Conservation (phyloP, 2,329 filamentous ascomycete genomes). For the Phialophora macrospora region DNA sequence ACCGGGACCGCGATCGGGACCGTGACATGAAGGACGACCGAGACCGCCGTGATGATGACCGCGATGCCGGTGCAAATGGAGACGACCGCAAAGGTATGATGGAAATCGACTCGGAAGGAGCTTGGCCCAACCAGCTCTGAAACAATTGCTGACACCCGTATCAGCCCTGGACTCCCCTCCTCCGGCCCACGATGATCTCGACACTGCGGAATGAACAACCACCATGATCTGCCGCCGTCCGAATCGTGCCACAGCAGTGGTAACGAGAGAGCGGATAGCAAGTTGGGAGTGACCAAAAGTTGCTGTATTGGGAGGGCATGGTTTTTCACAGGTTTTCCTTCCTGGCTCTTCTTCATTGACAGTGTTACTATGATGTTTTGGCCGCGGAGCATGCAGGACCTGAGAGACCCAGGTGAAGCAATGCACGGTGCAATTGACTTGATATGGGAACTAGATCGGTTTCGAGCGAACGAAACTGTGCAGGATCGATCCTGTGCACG, state of each 20-base stretch:
- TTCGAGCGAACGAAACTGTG: conserved; percentile 32
- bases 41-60: conserved; percentile 71
- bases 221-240: not conserved
- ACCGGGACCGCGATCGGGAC: conserved; percentile 55
- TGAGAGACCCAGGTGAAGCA: conserved; percentile 24
- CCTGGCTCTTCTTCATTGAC: conserved; percentile 23
- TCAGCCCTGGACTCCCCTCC: conserved; percentile 73
- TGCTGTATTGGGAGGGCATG: conserved; percentile 1
- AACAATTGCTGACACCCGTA: conserved; percentile 44
- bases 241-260: not conserved
- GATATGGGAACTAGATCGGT: conserved; percentile 33
- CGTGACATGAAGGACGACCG: conserved; percentile 66
- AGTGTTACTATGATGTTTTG: conserved; percentile 25
- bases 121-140: conserved; percentile 25
- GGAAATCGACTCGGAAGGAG: conserved; percentile 35
- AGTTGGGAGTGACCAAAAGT: conserved; percentile 12
- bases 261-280: conserved; percentile 1
- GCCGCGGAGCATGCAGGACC: conserved; percentile 25
- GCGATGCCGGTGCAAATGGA: conserved; percentile 78
- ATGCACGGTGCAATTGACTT: conserved; percentile 33
- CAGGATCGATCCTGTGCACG: conserved; percentile 29
- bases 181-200: conserved; percentile 88
- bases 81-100: conserved; percentile 85
- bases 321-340: conserved; percentile 4
- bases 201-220: conserved; percentile 76